Base-by-base conservation (phyloP, 441 rosid genomes). In the Croton setiger region DNA sequence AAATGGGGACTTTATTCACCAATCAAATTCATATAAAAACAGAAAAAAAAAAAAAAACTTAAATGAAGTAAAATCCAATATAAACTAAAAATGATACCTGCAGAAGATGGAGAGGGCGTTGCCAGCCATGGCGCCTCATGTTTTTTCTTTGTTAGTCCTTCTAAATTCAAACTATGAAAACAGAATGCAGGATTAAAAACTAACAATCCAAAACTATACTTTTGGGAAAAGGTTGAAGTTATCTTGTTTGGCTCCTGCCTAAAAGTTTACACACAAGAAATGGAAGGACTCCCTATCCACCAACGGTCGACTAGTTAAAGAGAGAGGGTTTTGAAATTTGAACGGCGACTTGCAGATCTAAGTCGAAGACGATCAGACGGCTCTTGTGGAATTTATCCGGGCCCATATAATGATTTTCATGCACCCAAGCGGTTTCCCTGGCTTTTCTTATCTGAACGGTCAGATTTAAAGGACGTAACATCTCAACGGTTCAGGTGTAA, bases 121-220 rank as follows among this genome's bases (percentile, higher is more conserved):
- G 93, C 97, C 97, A 94, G 63, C 98, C 98, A 79, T 94, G 97
- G 86, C 89, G 90, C 70, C 91, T 82, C 77, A 66, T 78, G 31
- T 74, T 64, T 79, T 51, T 69, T 67, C 59, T 58, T 45, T 2
- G n/a, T 64, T 20, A 27, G 57, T 53, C 63, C 66, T 75, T 60
- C 64, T 67, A 31, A 49, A 64, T 23, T 36, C 21, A 20, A 69
- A 70, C 35, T 41, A 69, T 73, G n/a, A 31, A 49, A 31, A 37
- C 64, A 39, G 27, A 53, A 35, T 45, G 64, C 71, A 59, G 41
- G 47, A 35, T 58, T 20, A 31, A n/a, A 56, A 36, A 41, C 76
- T 56, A 79, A 69, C 18, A 67, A 39, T 73, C 74, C 84, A 81
- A 39, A 39, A 39, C 43, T 39, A 9, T 39, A 39, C 43, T 39